Evolutionary conservation across 805 yeast genomes (phyloP).

Genomic region (Candida sakaeoensis): DNA sequence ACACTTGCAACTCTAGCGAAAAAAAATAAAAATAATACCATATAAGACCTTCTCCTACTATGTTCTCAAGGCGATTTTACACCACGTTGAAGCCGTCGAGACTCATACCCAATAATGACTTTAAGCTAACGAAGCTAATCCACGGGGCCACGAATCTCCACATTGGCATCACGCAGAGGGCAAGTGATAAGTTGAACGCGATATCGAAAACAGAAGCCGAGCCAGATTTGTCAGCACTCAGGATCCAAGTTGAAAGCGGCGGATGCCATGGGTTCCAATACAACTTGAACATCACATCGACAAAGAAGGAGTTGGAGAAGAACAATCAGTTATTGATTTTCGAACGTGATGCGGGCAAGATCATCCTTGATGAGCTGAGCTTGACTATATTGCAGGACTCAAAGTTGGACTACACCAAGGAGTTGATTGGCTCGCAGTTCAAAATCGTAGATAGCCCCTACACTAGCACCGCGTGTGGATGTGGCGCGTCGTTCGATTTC

Average conservation of each 20-base stretch:
- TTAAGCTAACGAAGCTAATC: constrained; percentile 28
- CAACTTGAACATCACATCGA: constrained; percentile 58
- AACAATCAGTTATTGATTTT: constrained; percentile 46
- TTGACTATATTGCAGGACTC: constrained; percentile 80
- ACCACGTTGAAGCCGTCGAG: constrained; percentile 15
- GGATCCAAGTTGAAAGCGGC: constrained; percentile 85
- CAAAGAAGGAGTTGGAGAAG: constrained; percentile 31
- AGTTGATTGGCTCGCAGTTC: constrained; percentile 91
- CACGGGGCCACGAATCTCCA: constrained; percentile 35
- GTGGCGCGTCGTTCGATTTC: constrained; percentile 46
- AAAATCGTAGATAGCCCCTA: constrained; percentile 89
- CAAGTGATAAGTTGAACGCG: constrained; percentile 48
- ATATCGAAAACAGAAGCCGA: constrained; percentile 54
- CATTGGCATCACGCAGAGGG: constrained; percentile 46
- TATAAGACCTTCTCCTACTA: too few species aligned
- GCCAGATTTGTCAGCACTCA: constrained; percentile 54
- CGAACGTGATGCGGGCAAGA: constrained; percentile 50
- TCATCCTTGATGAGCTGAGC: constrained; percentile 77
- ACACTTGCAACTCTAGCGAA: background rate
- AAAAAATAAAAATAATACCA: constrained; percentile 1
- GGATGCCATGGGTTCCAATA: constrained; percentile 99
- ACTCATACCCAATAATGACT: constrained; percentile 20
- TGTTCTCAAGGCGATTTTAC: background rate
- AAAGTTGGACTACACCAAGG: constrained; percentile 83
- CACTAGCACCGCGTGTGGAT: constrained; percentile 52